Base-by-base conservation (phyloP, 2,329 filamentous ascomycete genomes). In the Madurella fahalii region DNA sequence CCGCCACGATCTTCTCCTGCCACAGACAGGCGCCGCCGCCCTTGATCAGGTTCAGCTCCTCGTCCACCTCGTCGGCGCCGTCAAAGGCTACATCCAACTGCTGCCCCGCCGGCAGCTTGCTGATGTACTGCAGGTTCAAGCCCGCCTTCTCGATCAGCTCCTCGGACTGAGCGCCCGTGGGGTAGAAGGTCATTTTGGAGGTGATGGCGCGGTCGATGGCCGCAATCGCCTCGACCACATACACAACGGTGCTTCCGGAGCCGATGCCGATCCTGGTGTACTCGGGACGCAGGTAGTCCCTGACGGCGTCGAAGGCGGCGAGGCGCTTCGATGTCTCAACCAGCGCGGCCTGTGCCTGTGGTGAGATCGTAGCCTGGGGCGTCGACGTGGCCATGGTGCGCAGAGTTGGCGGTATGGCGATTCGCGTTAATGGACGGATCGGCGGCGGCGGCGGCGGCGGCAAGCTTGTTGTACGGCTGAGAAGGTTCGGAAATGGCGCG, bases 21-120 rank as follows among this genome's bases (percentile, higher is more conserved):
- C 96, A 95, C 53, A 97, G 75, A 72, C 94, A 99, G n/a, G 91
- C 94, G 55, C 94, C 94, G 47, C 94, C 94, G 52, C 94, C 94
- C 77, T 97, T 97, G 76, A 99, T 97, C 68, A 93, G 90, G 73
- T 97, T 99, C 57, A 99, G 75, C 50, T 95, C 89, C 45, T 90
- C 85, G 69, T 99, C 94, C 32, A 99, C 91, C 76, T 99, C 94
- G 69, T 99, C 94, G 4, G 94, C 94, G 51, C 94, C 94, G 68
- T 99, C 94, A 69, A 99, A 99, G 47, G 89, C 89, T 16, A 97
- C 87, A 66, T 97, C 93, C 30, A 99, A 80, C 68, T 85, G 72
- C 56, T 72, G 67, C 44, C 73, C 71, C n/a, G 76, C 70, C 34
- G 74, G 72, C 54, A 95, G 76, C 57, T 87, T 83, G 66, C 93